A percentile compares a stretch with the other conserved stretches of the same genome.
phyloP scores from a whole-genome alignment of 2,329 filamentous ascomycete genomes.

The Emergomyces pasteurianus region DNA sequence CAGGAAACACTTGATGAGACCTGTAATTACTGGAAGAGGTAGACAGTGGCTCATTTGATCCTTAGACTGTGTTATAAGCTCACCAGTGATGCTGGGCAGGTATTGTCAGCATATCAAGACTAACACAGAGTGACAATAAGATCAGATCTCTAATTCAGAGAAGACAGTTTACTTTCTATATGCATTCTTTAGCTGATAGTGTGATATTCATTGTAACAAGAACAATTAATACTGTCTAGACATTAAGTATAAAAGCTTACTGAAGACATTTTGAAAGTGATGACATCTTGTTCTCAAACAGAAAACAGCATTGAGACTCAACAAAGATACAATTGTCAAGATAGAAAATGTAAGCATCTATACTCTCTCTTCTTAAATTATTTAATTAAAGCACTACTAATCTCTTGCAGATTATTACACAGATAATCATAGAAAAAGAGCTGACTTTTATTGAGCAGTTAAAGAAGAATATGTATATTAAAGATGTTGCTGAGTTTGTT shows the following conservation, averaged over 20 bases:
- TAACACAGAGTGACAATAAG: slow-evolving; percentile 11
- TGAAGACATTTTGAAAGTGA: slow-evolving; percentile 14
- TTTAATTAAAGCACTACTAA: background rate
- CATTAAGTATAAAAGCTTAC: slow-evolving; percentile 11
- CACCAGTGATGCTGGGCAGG: slow-evolving; percentile 7
- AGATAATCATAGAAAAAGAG: slow-evolving; percentile 7
- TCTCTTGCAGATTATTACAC: background rate
- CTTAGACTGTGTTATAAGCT: background rate
- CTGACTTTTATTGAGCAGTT: slow-evolving; percentile 11
- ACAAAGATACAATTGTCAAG: slow-evolving; percentile 9
- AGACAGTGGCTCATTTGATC: background rate
- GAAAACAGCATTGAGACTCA: slow-evolving; percentile 6
- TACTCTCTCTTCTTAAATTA: no score
- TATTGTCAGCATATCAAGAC: slow-evolving; percentile 13
- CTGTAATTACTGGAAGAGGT: slow-evolving; percentile 16
- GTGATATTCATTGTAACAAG: slow-evolving; percentile 10
- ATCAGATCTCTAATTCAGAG: slow-evolving; percentile 17
- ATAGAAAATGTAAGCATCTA: slow-evolving; percentile 4
- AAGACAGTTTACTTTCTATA: slow-evolving; percentile 19
- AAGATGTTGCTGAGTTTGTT: slow-evolving; percentile 20
- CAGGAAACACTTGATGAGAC: slow-evolving; percentile 18
- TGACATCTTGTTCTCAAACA: slow-evolving; percentile 14
- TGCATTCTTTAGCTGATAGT: slow-evolving; percentile 14
- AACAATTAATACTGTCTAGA: slow-evolving; percentile 6
- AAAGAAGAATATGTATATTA: slow-evolving; percentile 20